phyloP scores from a whole-genome alignment of 352 stramenopile genomes.

The Phytopythium sindhum region DNA sequence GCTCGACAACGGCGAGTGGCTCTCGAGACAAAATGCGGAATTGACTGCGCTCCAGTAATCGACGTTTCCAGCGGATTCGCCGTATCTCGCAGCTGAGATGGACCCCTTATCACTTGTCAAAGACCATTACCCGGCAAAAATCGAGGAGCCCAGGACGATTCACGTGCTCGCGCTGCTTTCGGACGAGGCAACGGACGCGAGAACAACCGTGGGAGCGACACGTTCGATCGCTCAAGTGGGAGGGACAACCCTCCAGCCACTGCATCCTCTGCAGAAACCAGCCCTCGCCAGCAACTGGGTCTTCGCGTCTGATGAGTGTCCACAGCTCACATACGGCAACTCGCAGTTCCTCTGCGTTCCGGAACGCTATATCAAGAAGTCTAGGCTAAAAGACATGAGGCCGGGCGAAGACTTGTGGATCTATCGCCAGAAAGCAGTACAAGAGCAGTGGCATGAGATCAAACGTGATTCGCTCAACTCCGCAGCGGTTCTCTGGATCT shows the following conservation, averaged over 20 bases:
- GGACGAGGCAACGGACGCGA: neutral
- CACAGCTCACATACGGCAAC: neutral
- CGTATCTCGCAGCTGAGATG: neutral
- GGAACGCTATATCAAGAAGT: neutral
- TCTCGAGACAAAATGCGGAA: neutral
- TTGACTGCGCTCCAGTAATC: neutral
- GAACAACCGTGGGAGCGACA: neutral
- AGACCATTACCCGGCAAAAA: no score
- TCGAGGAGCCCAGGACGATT: no score
- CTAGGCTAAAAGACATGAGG: neutral
- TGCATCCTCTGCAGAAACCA: neutral
- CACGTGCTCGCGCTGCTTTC: neutral
- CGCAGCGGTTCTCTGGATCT: neutral
- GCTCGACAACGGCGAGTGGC: neutral
- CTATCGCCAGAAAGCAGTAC: neutral
- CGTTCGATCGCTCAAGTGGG: neutral
- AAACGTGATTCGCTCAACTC: neutral
- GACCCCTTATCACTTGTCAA: no score
- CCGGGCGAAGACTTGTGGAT: neutral
- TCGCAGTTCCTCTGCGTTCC: neutral
- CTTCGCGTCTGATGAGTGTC: neutral
- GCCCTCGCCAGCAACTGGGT: neutral
- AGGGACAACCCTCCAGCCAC: neutral
- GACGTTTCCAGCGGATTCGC: neutral
- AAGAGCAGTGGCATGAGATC: slow-evolving; percentile 2